Conservation (phyloP, 805 yeast genomes). For the Blastobotrys chiropterorum region DNA sequence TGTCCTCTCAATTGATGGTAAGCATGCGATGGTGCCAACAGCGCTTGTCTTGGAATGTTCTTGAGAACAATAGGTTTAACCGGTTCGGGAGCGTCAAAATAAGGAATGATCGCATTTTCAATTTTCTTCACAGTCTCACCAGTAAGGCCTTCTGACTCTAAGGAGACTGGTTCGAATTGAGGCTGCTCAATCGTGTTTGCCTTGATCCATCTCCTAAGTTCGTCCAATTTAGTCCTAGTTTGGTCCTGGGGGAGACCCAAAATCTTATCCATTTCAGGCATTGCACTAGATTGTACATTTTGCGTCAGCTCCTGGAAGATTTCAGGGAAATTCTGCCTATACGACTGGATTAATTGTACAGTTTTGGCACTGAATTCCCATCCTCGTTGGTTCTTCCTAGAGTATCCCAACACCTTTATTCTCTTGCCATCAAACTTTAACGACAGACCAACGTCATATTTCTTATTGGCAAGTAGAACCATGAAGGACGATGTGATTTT, state of each 20-base stretch:
- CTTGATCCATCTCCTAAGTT: slow-evolving; percentile 41
- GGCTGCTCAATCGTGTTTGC: slow-evolving; percentile 30
- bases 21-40: slow-evolving; percentile 69
- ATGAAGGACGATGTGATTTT: slow-evolving; percentile 69
- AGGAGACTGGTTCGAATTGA: slow-evolving; percentile 53
- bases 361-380: slow-evolving; percentile 88
- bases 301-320: slow-evolving; percentile 42
- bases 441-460: slow-evolving; percentile 70
- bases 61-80: slow-evolving; percentile 52
- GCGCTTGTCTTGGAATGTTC: slow-evolving; percentile 80
- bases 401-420: slow-evolving; percentile 82
- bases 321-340: slow-evolving; percentile 53
- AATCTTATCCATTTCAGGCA: slow-evolving; percentile 21
- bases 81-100: slow-evolving; percentile 34
- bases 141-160: slow-evolving; percentile 75
- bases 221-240: slow-evolving; percentile 34
- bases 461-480: slow-evolving; percentile 49
- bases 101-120: slow-evolving; percentile 52
- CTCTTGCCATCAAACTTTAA: slow-evolving; percentile 76
- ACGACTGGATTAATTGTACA: slow-evolving; percentile 55
- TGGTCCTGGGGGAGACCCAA: slow-evolving; percentile 25
- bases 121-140: slow-evolving; percentile 57
- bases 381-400: slow-evolving; percentile 53
- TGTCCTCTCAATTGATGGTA: slow-evolving; percentile 68
- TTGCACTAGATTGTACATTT: slow-evolving; percentile 9